These are phyloP conservation scores for Brassica hybrid DNA, from an alignment of 441 rosid species.

Conservation along the genomic window DNA sequence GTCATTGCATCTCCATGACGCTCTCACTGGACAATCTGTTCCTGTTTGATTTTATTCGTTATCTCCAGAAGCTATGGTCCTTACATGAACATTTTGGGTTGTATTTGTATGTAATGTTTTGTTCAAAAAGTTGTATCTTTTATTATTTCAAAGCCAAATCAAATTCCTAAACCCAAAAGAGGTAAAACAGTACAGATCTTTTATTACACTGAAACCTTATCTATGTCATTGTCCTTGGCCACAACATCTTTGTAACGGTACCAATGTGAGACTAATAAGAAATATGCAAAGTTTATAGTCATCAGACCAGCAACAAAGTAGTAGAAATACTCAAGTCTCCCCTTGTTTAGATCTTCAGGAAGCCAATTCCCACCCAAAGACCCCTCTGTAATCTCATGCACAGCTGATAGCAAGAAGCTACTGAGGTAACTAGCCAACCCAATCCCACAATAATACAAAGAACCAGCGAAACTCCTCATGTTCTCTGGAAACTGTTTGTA, in stretches of 20 bases:
- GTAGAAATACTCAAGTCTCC: conserved; percentile 59
- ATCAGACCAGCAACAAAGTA: conserved; percentile 57
- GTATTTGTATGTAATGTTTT: too few relatives aligned
- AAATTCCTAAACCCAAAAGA: too few relatives aligned
- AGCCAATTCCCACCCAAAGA: conserved; percentile 54
- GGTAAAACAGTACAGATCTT: too few relatives aligned
- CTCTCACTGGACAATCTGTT: conserved; percentile 73
- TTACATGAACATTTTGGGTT: too few relatives aligned
- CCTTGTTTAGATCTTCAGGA: conserved; percentile 65
- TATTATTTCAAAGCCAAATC: too few relatives aligned
- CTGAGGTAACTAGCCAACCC: conserved; percentile 56
- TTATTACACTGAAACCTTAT: conserved; percentile 33
- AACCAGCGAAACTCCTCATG: conserved; percentile 68
- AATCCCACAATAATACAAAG: conserved; percentile 51
- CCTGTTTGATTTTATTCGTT: conserved; percentile 52
- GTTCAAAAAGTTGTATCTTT: too few relatives aligned
- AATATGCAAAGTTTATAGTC: conserved; percentile 50
- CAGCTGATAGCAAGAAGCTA: conserved; percentile 53
- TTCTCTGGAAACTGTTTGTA: conserved; percentile 76
- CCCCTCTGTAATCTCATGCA: conserved; percentile 47
- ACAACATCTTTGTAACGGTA: conserved; percentile 26
- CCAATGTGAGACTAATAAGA: conserved; percentile 59
- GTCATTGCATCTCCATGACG: conserved; percentile 89
- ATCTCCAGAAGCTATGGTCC: too few relatives aligned
- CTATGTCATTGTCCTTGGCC: not conserved